Evolutionary conservation across 352 stramenopile genomes (phyloP), one percentile per base, ranked within the genome.

Genomic region (Globisporangium solare): DNA sequence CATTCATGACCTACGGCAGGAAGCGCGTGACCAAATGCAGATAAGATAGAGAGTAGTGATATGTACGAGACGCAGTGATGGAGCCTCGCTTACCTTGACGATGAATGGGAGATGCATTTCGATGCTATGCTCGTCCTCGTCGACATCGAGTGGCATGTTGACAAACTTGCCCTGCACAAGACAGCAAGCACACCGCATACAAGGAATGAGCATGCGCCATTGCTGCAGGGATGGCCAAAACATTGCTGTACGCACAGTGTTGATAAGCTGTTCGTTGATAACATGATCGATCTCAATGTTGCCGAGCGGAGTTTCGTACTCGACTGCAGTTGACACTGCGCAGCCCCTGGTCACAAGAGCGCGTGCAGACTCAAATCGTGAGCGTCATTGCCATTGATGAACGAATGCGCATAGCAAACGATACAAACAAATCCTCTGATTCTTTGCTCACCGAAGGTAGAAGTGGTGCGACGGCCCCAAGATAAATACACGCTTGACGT

Each of bases 21-120:
- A 54, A 35, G 3, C 20, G 31, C 7, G 45, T 45, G n/a, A 47
- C 17, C 3, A 13, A 12, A n/a, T 42, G 45, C 39, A 37, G 11
- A 17, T 20, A 31, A 20, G 17, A n/a, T 17, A 58, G n/a, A n/a
- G n/a, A n/a, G n/a, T n/a, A n/a, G n/a, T n/a, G n/a, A n/a, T n/a
- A n/a, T n/a, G n/a, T n/a, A n/a, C n/a, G n/a, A n/a, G n/a, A n/a
- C n/a, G n/a, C n/a, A n/a, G n/a, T n/a, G n/a, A n/a, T n/a, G 40
- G 3, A 32, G 51, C n/a, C 8, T 43, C 13, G 18, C 1, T n/a
- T 15, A 93, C 80, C 70, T 98, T 96, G 60, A 79, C 76, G 56
- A 98, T 87, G 60, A 94, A 99, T 15, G 96, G 96, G 61, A 98
- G 88, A 57, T 98, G 95, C 94, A 99, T 98, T 71, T 99, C 96